Percentiles rank a stretch among this genome's conserved stretches.
Evolutionary conservation across 1,284 basidiomycete species (phyloP).

Genomic region (Lignosus rhinocerotis): DNA sequence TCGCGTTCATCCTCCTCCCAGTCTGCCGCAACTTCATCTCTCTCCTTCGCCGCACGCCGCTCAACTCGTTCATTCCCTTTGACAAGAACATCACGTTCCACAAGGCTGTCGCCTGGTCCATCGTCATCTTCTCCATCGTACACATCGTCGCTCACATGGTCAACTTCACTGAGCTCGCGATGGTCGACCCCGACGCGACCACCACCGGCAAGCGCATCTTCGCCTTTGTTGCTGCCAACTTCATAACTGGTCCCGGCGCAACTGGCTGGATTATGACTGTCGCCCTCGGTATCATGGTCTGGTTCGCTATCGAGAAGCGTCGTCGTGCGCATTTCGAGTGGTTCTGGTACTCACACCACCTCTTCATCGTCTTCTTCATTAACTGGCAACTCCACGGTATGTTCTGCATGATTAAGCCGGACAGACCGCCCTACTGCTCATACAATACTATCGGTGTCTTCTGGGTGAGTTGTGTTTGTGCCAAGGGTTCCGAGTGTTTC

Average conservation of each 20-base stretch:
- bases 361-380: conserved; percentile 89
- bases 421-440: conserved; percentile 82
- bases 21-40: conserved; percentile 92
- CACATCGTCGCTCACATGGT: conserved; percentile 80
- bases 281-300: conserved; percentile 75
- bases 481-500: neutral
- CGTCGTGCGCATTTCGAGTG: conserved; percentile 74
- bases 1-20: conserved; percentile 87
- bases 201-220: conserved; percentile 56
- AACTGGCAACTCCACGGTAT: conserved; percentile 91
- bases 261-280: conserved; percentile 92
- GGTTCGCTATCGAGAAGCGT: conserved; percentile 78
- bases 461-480: conserved; percentile 61
- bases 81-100: conserved; percentile 89
- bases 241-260: conserved; percentile 83
- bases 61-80: conserved; percentile 86
- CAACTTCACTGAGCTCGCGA: conserved; percentile 74
- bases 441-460: conserved; percentile 86
- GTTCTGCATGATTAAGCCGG: conserved; percentile 95
- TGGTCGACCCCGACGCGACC: conserved; percentile 51
- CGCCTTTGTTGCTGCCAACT: conserved; percentile 76
- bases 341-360: conserved; percentile 90
- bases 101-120: conserved; percentile 86
- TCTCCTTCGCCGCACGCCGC: conserved; percentile 74
- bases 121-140: conserved; percentile 71